phyloP scores from a whole-genome alignment of 2,329 filamentous ascomycete genomes.

The Fusarium citri region DNA sequence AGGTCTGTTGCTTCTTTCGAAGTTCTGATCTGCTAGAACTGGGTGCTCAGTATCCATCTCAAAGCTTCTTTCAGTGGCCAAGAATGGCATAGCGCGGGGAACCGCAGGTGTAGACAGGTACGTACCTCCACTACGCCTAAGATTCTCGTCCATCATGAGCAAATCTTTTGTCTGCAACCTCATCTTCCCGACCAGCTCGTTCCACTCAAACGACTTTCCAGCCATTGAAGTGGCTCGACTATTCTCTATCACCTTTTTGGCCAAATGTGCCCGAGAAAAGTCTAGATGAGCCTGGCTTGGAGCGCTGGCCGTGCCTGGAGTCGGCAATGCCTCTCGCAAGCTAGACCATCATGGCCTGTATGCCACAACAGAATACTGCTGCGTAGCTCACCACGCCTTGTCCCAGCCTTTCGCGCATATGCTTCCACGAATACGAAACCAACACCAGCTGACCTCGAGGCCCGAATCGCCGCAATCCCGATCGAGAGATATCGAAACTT shows the following conservation, averaged over 20 bases:
- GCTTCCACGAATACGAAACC: constrained; percentile 43
- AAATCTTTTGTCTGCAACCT: constrained; percentile 17
- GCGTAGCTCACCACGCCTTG: background rate
- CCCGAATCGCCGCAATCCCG: constrained; percentile 77
- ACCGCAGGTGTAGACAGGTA: background rate
- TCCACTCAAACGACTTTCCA: constrained; percentile 5
- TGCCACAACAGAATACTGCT: constrained; percentile 17
- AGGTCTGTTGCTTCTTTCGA: background rate
- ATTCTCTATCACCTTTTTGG: background rate
- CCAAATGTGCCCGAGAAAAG: constrained; percentile 41
- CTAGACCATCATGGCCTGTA: constrained; percentile 34
- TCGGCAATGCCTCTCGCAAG: constrained; percentile 49
- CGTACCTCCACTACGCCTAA: constrained; percentile 29
- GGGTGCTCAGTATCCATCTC: background rate
- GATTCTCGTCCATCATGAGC: constrained; percentile 36
- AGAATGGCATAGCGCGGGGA: constrained; percentile 3
- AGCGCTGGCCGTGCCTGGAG: constrained; percentile 53
- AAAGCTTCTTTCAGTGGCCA: background rate
- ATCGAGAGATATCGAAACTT: constrained; percentile 91
- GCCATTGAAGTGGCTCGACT: constrained; percentile 15
- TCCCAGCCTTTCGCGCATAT: constrained; percentile 13
- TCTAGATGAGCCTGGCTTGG: constrained; percentile 54
- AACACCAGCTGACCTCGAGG: constrained; percentile 51
- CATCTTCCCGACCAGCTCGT: constrained; percentile 1
- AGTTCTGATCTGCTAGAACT: background rate